Evolutionary conservation across 129 eudicot genomes (phyloP).

Genomic region (Artemisia argyi): DNA sequence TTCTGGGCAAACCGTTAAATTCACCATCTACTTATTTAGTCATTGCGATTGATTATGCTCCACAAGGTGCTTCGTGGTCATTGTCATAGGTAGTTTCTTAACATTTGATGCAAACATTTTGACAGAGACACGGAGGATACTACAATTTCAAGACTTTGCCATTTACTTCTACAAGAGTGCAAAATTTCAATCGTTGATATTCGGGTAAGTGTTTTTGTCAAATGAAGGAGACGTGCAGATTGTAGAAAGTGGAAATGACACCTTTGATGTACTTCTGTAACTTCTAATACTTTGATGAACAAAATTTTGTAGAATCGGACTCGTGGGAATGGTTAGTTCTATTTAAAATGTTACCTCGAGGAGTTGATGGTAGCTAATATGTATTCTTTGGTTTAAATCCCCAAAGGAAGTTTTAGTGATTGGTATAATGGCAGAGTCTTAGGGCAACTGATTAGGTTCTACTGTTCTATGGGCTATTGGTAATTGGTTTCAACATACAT

Average conservation of each 20-base stretch:
- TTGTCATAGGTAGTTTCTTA: no score
- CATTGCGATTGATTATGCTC: no score
- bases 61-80: no score
- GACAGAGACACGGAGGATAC: no score
- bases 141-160: no score
- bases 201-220: no score
- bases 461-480: background rate
- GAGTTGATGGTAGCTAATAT: background rate
- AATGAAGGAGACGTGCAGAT: background rate
- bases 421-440: background rate
- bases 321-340: background rate
- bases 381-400: background rate
- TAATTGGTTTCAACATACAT: background rate
- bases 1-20: no score
- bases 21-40: no score
- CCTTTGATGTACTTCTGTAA: background rate
- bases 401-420: background rate
- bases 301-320: slow-evolving; percentile 2
- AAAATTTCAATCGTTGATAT: no score
- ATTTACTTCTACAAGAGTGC: no score
- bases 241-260: background rate
- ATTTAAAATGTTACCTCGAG: background rate
- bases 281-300: background rate
- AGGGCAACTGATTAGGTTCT: background rate
- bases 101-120: no score